A percentile compares a stretch with the other conserved stretches of the same genome.
Conservation (phyloP, 2,329 filamentous ascomycete genomes). For the Botryotinia calthae region DNA sequence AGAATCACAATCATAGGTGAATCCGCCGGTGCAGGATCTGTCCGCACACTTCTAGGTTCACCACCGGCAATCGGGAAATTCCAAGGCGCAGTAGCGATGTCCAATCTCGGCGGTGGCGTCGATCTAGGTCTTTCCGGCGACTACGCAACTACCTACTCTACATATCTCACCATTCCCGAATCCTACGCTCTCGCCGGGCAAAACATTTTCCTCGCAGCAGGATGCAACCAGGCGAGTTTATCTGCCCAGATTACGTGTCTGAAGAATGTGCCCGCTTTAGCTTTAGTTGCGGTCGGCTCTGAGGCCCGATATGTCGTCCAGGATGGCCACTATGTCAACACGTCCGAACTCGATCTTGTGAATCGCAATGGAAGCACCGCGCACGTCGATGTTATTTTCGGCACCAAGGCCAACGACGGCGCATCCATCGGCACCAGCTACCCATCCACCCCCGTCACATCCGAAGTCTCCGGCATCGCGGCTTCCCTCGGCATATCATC, state of each 20-base stretch:
- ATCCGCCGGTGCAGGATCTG: conserved; percentile 50
- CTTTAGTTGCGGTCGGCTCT: conserved; percentile 41
- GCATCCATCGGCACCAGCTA: conserved; percentile 49
- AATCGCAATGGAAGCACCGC: conserved; percentile 46
- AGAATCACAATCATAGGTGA: conserved; percentile 51
- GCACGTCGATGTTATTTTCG: conserved; percentile 52
- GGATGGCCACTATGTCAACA: conserved; percentile 51
- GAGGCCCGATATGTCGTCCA: conserved; percentile 53
- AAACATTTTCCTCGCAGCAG: conserved; percentile 47
- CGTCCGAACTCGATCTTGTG: conserved; percentile 46
- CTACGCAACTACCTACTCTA: conserved; percentile 54
- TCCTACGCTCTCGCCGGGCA: conserved; percentile 49
- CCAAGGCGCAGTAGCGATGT: conserved; percentile 48
- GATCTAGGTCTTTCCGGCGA: conserved; percentile 46
- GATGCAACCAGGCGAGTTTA: conserved; percentile 46
- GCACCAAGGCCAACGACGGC: conserved; percentile 49
- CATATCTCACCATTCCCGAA: conserved; percentile 51
- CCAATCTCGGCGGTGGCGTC: conserved; percentile 53
- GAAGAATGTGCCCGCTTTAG: conserved; percentile 42
- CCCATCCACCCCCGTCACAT: conserved; percentile 44
- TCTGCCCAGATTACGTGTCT: conserved; percentile 48
- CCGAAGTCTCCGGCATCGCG: conserved; percentile 45
- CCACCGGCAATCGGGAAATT: conserved; percentile 48
- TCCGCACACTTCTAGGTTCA: conserved; percentile 49
- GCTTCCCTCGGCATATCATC: conserved; percentile 47